Base-by-base conservation (phyloP, 2,329 filamentous ascomycete species). In the Exophiala calicioides region DNA sequence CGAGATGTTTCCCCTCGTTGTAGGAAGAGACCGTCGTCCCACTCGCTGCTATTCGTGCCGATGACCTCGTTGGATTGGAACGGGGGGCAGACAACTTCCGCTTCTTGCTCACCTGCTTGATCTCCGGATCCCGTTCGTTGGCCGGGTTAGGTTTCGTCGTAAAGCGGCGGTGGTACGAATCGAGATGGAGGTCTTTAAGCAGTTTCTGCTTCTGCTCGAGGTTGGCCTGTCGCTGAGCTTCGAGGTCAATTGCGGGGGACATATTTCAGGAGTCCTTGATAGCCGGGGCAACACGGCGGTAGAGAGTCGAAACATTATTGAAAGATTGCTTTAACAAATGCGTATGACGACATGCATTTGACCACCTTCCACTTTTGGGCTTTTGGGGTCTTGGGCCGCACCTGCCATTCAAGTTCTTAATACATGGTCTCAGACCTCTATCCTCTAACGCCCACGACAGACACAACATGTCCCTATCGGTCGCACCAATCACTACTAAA, bases 141-240 rank as follows among this genome's bases (percentile, higher is more conserved):
- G n/a, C n/a, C n/a, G n/a, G n/a, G n/a, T n/a, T n/a, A n/a, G n/a
- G n/a, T n/a, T 38, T 38, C 9, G 19, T 23, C 12, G 37, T 35
- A 18, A 33, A 38, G 20, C 36, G 18, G 27, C 68, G 65, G n/a
- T 27, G 7, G 24, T n/a, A n/a, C 7, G n/a, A n/a, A 37, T 39
- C 10, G 38, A 78, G 68, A 8, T 74, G 70, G 12, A 79, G 69
- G 29, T 72, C 67, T 36, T 68, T 67, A 3, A 79, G 62, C 1
- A 78, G 64, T 6, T 65, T 69, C 54, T 74, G 65, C 53, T 79
- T 79, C 7, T 70, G 66, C 50, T 68, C 68, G 54, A 79, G 76
- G 52, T 77, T 77, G 10, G 66, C 68, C 5, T 67, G 62, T 2
- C 75, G 68, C 15, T 69, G 65, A 2, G 66, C 64, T 55, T 78